These are phyloP conservation scores for Puccinia brachypodii DNA, from an alignment of 1,284 basidiomycete species.

Conservation along the genomic window DNA sequence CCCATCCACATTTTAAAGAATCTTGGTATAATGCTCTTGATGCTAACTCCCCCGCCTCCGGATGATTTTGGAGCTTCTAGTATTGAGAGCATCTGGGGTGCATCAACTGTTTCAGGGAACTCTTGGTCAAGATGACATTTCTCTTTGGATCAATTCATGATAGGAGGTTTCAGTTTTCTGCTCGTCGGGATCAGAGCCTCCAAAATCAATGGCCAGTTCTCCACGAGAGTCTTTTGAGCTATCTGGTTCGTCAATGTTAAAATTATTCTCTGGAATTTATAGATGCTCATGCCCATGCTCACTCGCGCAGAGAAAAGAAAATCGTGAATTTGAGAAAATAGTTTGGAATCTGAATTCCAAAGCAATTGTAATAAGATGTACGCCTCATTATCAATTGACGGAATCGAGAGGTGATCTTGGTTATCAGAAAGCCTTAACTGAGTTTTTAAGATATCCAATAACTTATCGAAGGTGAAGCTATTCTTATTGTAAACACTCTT, in stretches of 20 bases:
- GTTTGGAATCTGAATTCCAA: background rate
- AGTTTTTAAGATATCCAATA: background rate
- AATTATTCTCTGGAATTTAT: background rate
- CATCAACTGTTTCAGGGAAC: background rate
- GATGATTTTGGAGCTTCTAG: background rate
- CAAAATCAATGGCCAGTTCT: background rate
- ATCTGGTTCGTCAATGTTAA: background rate
- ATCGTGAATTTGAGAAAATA: background rate
- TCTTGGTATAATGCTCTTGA: background rate
- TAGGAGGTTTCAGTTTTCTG: background rate
- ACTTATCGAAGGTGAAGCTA: background rate
- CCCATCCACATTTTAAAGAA: constrained; percentile 11
- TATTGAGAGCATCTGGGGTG: background rate
- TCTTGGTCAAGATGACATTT: background rate
- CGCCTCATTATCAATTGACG: background rate
- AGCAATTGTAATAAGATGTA: background rate
- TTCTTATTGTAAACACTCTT: background rate
- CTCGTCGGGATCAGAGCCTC: background rate
- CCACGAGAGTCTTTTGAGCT: constrained; percentile 1
- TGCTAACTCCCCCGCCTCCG: background rate
- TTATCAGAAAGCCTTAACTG: background rate
- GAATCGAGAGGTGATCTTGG: background rate
- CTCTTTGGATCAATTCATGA: background rate
- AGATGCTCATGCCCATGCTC: background rate
- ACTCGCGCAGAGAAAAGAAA: background rate